phyloP scores from a whole-genome alignment of 495 filamentous ascomycete genomes.

The Podospora pseudopauciseta region DNA sequence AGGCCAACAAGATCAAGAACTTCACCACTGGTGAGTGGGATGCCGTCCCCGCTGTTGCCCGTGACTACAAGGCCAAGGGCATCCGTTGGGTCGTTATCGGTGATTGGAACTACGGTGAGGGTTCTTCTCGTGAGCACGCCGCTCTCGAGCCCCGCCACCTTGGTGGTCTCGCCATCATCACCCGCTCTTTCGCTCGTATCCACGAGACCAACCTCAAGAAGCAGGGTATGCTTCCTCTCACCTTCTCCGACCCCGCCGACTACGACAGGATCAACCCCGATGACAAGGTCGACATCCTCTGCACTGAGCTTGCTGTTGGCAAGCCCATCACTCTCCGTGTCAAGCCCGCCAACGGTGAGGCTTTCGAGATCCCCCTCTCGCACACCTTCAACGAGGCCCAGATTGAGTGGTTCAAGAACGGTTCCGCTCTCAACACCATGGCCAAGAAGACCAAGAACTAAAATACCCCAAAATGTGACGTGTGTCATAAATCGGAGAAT shows the following conservation, averaged over 20 bases:
- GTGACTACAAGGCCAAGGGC: conserved; percentile 97
- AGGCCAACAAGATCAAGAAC: conserved; percentile 99
- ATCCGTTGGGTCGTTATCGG: conserved; percentile 97
- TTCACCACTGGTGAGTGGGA: conserved; percentile 74
- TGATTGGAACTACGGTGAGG: conserved; percentile 99
- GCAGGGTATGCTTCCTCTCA: conserved; percentile 99
- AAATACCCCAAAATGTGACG: conserved; percentile 21
- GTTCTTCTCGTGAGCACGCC: conserved; percentile 94
- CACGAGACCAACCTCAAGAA: conserved; percentile 99
- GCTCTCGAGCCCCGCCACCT: conserved; percentile 97
- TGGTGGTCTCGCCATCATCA: conserved; percentile 95
- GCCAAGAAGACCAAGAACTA: conserved; percentile 57
- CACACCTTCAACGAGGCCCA: conserved; percentile 98
- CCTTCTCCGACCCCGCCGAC: conserved; percentile 89
- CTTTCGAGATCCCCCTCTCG: conserved; percentile 76
- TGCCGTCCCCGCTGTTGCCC: conserved; percentile 88
- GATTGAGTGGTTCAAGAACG: conserved; percentile 98
- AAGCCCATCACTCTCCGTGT: conserved; percentile 90
- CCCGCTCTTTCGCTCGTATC: conserved; percentile 94
- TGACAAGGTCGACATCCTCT: conserved; percentile 85
- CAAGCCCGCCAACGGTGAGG: conserved; percentile 76
- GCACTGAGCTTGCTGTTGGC: conserved; percentile 88
- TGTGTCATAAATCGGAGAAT: conserved; percentile 20
- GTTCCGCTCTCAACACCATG: conserved; percentile 97
- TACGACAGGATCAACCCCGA: conserved; percentile 95